These are phyloP conservation scores for Syzygium malaccense DNA, from an alignment of 441 rosid genomes.

Conservation along the genomic window DNA sequence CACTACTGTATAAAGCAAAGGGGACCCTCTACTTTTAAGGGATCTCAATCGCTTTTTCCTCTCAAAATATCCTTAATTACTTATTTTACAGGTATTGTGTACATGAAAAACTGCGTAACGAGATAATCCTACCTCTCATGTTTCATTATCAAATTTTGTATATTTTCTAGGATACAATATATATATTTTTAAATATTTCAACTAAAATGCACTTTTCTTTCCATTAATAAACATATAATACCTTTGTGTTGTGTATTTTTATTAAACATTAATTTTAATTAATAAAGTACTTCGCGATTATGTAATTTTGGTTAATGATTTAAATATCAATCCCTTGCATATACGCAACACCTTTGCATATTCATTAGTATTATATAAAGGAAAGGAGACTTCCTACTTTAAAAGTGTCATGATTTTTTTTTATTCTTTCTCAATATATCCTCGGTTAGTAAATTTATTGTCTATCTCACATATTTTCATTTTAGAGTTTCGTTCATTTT, in stretches of 20 bases:
- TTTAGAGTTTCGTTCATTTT: not conserved
- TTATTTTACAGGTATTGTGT: not conserved
- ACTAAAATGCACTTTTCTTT: not conserved
- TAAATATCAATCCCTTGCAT: not conserved
- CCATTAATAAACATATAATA: not conserved
- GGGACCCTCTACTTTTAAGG: not conserved
- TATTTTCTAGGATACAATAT: not conserved
- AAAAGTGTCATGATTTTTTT: not conserved
- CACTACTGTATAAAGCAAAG: not conserved
- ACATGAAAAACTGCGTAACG: not conserved
- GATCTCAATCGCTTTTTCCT: not conserved
- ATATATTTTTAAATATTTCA: rapidly evolving
- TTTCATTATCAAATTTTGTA: not conserved
- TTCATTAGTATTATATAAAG: not conserved
- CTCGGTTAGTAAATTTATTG: not conserved
- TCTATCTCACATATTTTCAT: not conserved
- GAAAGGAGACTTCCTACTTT: not conserved
- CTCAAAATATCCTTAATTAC: not conserved
- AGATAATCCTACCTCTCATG: not conserved
- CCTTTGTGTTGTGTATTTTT: not conserved
- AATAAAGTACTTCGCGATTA: not conserved
- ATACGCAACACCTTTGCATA: not conserved
- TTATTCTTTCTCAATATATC: not conserved
- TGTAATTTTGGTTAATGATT: not conserved
- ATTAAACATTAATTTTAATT: not conserved